Evolutionary conservation across 2,329 filamentous ascomycete genomes (phyloP), one percentile per base, ranked within the genome.

Genomic region (Samsoniella hepiali): DNA sequence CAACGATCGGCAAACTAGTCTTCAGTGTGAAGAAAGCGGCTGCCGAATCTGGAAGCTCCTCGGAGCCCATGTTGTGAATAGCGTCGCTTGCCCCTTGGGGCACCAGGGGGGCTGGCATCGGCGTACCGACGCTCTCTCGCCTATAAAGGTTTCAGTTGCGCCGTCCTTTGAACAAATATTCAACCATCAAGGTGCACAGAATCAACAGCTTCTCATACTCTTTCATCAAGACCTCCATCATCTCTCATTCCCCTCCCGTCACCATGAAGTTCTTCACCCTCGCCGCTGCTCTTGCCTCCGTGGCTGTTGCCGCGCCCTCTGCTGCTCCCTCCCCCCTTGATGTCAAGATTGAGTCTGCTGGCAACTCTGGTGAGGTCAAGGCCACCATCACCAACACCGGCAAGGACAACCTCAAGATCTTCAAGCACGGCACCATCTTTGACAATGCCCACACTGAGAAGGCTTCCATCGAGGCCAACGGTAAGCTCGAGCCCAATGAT

Each of bases 301-400:
- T 76, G 59, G 76, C 69, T 62, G 71, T 73, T 51, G 54, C 62
- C 22, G 54, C 62, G 8, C 72, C 75, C 60, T 73, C 78, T 53
- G 71, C 74, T 57, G 73, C 61, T 13, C 56, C 50, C 40, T 45
- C 62, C 40, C 71, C 75, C 58, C 73, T 79, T 51, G 71, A 75
- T 57, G 73, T 76, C 59, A 72, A 75, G 67, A 73, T 81, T 55
- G 72, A 77, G 68, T 72, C 76, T 65, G 69, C 75, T n/a, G 78
- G 76, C 62, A 82, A 82, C 71, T 77, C 79, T 42, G 74, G 74
- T 49, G n/a, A 59, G 56, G 73, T 83, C 68, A 80, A 80, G 72
- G 77, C 79, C n/a, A 71, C 71, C 45, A 72, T 84, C 63, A 82
- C 77, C 66, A 83, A 84, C 74, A 79, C 71, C 36, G 80, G 80